Conservation (phyloP, 768 basidiomycete species). For the Rhodotorula sphaerocarpa region DNA sequence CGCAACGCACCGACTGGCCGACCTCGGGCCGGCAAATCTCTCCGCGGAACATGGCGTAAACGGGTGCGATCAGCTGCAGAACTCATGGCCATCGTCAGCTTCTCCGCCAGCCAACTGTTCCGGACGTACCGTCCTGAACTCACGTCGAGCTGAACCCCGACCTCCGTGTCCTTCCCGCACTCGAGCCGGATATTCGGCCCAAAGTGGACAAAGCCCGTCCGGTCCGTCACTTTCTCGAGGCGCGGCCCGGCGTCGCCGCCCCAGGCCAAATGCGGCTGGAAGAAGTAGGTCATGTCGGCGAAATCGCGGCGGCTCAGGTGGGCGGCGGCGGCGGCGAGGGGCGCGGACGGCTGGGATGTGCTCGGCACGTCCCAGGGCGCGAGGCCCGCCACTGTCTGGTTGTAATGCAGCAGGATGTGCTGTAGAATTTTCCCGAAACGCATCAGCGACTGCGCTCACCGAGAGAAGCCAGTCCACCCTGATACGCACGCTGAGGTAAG, state of each 20-base stretch:
- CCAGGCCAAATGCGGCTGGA: slow-evolving; percentile 43
- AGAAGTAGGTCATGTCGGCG: slow-evolving; percentile 42
- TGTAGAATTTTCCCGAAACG: too few relatives aligned
- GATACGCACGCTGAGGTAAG: slow-evolving; percentile 41
- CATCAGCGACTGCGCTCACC: background rate
- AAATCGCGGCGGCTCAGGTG: slow-evolving; percentile 5
- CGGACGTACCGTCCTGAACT: background rate
- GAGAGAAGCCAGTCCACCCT: background rate
- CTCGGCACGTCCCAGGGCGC: background rate
- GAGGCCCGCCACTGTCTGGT: slow-evolving; percentile 23
- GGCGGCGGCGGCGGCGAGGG: background rate
- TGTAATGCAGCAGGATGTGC: slow-evolving; percentile 41
- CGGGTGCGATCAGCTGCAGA: slow-evolving; percentile 38
- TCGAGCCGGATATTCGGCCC: slow-evolving; percentile 39
- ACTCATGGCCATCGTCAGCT: fast-evolving
- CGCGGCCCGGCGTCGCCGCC: slow-evolving; percentile 35
- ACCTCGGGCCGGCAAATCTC: slow-evolving; percentile 38
- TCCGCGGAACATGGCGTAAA: slow-evolving; percentile 40
- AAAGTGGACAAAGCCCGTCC: slow-evolving; percentile 42
- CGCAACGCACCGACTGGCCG: slow-evolving; percentile 18
- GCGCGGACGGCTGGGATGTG: background rate
- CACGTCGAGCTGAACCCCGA: slow-evolving; percentile 14
- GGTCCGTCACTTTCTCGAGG: slow-evolving; percentile 28
- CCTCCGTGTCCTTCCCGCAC: slow-evolving; percentile 37
- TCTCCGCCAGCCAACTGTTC: background rate